Evolutionary conservation across 2,329 filamentous ascomycete species (phyloP).

Genomic region (Stagonosporopsis rhizophila): DNA sequence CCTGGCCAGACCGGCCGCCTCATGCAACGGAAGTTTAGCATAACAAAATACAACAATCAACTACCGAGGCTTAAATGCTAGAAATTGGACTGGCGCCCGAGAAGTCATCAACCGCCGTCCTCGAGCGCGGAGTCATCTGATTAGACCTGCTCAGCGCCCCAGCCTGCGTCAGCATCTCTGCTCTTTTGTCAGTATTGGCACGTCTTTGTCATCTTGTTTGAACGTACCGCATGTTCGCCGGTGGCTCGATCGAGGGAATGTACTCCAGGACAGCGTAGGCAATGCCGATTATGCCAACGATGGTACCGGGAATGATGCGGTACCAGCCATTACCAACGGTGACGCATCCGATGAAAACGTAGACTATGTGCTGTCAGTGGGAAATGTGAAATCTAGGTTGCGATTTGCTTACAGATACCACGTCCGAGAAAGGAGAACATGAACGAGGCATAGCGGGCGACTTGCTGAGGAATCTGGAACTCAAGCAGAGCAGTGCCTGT

Average conservation of each 20-base stretch:
- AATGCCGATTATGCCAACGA: conserved; percentile 80
- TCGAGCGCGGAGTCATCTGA: conserved; percentile 3
- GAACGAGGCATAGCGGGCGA: conserved; percentile 94
- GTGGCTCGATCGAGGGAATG: conserved; percentile 60
- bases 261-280: conserved; percentile 68
- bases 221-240: conserved; percentile 60
- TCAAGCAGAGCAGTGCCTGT: conserved; percentile 72
- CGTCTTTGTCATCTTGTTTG: not conserved
- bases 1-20: conserved; percentile 16
- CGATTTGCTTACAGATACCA: conserved; percentile 79
- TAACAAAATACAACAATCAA: conserved; percentile 18
- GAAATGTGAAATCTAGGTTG: not conserved
- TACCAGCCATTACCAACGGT: conserved; percentile 73
- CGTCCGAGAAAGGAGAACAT: conserved; percentile 97
- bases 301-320: conserved; percentile 76
- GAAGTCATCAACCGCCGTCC: conserved; percentile 41
- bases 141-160: conserved; percentile 62
- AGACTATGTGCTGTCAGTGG: conserved; percentile 67
- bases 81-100: conserved; percentile 14
- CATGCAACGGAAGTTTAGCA: conserved; percentile 23
- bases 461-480: conserved; percentile 92
- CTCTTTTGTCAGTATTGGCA: conserved; percentile 12
- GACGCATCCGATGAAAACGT: conserved; percentile 91
- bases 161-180: conserved; percentile 60
- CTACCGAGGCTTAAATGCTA: conserved; percentile 14